phyloP scores from a whole-genome alignment of 176 grass and related monocot genomes.

The Eleusine indica region DNA sequence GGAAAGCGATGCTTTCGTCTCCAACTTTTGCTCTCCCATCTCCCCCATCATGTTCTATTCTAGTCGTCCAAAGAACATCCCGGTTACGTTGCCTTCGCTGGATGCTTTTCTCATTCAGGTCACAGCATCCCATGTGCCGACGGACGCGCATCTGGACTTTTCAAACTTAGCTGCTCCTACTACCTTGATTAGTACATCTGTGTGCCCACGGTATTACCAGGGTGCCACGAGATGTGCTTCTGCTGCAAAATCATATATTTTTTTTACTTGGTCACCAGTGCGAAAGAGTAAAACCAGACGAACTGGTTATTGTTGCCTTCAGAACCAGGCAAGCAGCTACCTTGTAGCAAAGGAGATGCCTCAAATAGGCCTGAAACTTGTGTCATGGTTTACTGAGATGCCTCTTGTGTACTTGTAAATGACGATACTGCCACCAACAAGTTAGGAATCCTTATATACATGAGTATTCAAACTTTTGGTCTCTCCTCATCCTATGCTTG shows the following conservation, averaged over 20 bases:
- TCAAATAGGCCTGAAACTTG: not conserved
- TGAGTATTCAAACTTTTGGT: not conserved
- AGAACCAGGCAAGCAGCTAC: not conserved
- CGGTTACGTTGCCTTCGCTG: not conserved
- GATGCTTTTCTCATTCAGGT: constrained; percentile 19
- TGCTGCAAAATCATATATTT: not conserved
- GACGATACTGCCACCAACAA: not conserved
- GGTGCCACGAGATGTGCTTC: not conserved
- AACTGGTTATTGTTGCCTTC: not conserved
- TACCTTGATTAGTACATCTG: constrained; percentile 7
- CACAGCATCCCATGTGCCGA: constrained; percentile 20
- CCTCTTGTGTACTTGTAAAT: not conserved
- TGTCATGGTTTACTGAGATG: not conserved
- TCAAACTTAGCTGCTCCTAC: not conserved
- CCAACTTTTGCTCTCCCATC: constrained; percentile 40
- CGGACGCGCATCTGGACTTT: constrained; percentile 20
- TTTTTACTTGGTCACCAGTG: not conserved
- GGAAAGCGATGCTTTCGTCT: constrained; percentile 38
- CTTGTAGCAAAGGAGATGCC: constrained; percentile 5
- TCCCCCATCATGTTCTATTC: not conserved
- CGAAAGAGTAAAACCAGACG: not conserved
- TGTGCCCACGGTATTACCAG: not conserved
- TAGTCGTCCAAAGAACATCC: not conserved
- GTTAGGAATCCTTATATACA: not conserved
- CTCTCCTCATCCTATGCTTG: not conserved